Evolutionary conservation across 305 asterid genomes (phyloP), one percentile per base, ranked within the genome.

Genomic region (Plantago lanceolata): DNA sequence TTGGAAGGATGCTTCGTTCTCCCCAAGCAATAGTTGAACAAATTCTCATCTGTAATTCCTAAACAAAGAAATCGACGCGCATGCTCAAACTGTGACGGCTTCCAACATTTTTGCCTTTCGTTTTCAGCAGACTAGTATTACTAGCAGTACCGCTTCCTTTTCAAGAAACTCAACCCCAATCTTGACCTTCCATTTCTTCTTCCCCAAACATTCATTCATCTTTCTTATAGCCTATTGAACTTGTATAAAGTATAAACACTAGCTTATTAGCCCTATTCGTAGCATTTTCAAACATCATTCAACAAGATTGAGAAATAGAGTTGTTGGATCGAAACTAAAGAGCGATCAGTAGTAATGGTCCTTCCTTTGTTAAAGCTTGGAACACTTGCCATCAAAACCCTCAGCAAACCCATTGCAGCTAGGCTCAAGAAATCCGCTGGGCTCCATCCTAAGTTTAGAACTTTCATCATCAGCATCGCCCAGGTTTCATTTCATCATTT

Each of bases 341-440:
- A 5, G 44, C 2, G 61, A 65, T 63, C 69, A 57, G 75, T 64
- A 57, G 75, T 64, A 62, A 79, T 83, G 89, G 82, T 79, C 61
- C 83, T 88, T 43, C 98, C 98, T 40, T 44, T 88, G 18, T 53
- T 91, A 82, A 88, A 91, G 82, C 90, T 91, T 31, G 98, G 96
- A 62, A 88, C 98, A 45, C 92, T 91, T 71, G 94, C 94, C 68
- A 75, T 91, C 71, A 86, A 85, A 73, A 88, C 95, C 53, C 57
- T 88, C 60, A 86, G 96, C 82, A 88, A 88, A 73, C 96, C 98
- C 73, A 78, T 91, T 48, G 98, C 95, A 48, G 72, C 76, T 50
- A 82, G 89, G 82, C 75, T 91, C 74, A 91, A 91, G 84, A 24
- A 55, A 28, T 75, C 79, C 74, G 96, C 98, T 19, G 96, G 88